Percentiles rank a stretch among this genome's conserved stretches.
phyloP scores from a whole-genome alignment of 1,139 yeast genomes.

The Spathaspora jeffriesii region DNA sequence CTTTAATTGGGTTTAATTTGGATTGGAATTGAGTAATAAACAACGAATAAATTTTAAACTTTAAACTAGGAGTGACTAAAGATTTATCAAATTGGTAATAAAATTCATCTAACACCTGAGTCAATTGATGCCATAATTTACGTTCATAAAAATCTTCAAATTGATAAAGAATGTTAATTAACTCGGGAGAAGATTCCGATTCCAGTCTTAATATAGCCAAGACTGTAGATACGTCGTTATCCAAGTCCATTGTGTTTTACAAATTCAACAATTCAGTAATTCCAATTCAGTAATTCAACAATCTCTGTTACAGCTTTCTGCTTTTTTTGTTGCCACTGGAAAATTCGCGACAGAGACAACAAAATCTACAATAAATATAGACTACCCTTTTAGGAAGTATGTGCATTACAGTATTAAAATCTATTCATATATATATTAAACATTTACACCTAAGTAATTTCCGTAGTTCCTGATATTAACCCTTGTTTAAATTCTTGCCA shows the following conservation, averaged over 20 bases:
- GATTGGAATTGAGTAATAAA: constrained; percentile 68
- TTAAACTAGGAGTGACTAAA: constrained; percentile 52
- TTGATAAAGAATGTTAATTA: constrained; percentile 64
- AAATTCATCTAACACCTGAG: constrained; percentile 64
- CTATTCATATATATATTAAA: background rate
- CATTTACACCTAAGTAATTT: constrained; percentile 9
- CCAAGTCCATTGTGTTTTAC: constrained; percentile 33
- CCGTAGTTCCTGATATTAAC: constrained; percentile 12
- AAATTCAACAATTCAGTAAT: background rate
- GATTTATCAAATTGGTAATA: constrained; percentile 37
- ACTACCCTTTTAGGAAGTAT: constrained; percentile 6
- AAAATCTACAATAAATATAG: background rate
- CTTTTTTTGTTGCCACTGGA: constrained; percentile 16
- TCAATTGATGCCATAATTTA: constrained; percentile 78
- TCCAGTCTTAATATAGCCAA: constrained; percentile 72
- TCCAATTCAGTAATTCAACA: background rate
- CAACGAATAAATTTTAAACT: constrained; percentile 68
- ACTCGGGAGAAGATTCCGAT: constrained; percentile 61
- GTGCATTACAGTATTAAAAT: background rate
- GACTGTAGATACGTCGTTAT: constrained; percentile 58
- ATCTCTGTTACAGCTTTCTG: constrained; percentile 7
- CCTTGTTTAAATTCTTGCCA: constrained; percentile 37
- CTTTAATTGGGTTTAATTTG: constrained; percentile 76
- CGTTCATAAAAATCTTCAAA: constrained; percentile 89
- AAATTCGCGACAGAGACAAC: constrained; percentile 2